A percentile compares a stretch with the other conserved stretches of the same genome.
These are phyloP conservation scores for Solanum dulcamara DNA, from an alignment of 257 asterid genomes.

Conservation along the genomic window DNA sequence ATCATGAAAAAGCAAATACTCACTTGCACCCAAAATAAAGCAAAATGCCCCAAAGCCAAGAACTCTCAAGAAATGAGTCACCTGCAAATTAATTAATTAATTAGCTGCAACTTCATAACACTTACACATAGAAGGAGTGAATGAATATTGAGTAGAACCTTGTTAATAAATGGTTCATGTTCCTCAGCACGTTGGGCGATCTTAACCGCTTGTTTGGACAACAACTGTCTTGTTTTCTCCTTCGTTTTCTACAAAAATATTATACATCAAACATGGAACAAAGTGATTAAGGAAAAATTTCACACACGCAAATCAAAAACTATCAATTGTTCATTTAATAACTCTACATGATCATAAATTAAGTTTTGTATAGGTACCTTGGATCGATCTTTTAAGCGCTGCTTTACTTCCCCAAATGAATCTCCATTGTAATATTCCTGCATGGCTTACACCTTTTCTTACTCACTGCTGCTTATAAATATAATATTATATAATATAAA, in stretches of 20 bases:
- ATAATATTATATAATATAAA: no score
- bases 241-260: constrained; percentile 47
- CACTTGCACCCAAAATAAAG: constrained; percentile 91
- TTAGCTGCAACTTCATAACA: not conserved
- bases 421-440: constrained; percentile 16
- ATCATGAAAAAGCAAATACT: constrained; percentile 11
- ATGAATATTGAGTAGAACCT: no score
- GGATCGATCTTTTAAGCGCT: constrained; percentile 60
- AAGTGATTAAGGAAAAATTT: no score
- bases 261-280: not conserved
- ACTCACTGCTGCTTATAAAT: no score
- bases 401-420: constrained; percentile 28
- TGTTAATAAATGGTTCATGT: constrained; percentile 80
- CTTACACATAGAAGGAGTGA: no score
- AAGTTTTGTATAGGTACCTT: constrained; percentile 25
- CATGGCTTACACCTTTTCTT: no score
- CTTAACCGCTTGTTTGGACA: constrained; percentile 55
- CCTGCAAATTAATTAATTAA: constrained; percentile 24
- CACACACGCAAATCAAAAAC: no score
- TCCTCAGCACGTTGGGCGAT: constrained; percentile 92
- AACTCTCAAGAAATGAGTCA: constrained; percentile 82
- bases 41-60: constrained; percentile 91
- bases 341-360: not conserved
- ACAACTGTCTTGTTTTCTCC: constrained; percentile 60
- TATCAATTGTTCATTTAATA: no score